A percentile compares a stretch with the other conserved stretches of the same genome.
Conservation (phyloP, 2,329 filamentous ascomycete genomes). For the Ceratocystis ficicola region DNA sequence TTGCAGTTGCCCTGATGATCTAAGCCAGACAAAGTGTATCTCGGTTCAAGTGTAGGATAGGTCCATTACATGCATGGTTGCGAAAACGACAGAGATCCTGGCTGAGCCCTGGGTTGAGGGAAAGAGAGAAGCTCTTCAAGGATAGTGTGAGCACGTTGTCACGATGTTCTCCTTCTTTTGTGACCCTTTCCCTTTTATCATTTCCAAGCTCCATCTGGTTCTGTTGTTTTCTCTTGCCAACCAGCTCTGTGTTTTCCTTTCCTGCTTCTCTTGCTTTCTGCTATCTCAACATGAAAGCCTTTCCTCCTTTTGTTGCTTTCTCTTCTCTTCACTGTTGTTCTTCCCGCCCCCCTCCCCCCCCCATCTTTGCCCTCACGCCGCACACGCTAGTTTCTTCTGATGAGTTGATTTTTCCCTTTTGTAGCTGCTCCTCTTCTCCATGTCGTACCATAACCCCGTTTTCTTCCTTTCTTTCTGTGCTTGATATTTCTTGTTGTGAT, state of each 20-base stretch:
- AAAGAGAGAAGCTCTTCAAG: neutral
- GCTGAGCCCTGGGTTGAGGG: neutral
- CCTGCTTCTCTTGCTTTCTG: neutral
- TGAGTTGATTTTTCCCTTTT: no score
- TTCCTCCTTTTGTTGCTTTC: neutral
- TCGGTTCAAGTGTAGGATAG: no score
- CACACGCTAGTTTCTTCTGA: no score
- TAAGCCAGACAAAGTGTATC: neutral
- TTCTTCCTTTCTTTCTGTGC: neutral
- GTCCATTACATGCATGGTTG: no score
- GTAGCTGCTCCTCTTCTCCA: no score
- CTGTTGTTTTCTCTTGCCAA: neutral
- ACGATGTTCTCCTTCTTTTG: neutral
- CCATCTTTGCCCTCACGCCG: neutral
- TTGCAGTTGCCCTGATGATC: neutral
- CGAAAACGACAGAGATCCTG: neutral
- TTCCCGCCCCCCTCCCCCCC: neutral
- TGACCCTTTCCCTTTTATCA: no score
- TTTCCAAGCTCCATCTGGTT: neutral
- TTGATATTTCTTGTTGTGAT: neutral
- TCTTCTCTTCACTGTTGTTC: neutral
- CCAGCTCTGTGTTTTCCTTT: neutral
- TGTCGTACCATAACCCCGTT: no score
- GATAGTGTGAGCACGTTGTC: neutral
- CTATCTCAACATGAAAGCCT: neutral